Evolutionary conservation across 73 alveolate genomes (phyloP).

Genomic region (Symbiodinium pilosum): DNA sequence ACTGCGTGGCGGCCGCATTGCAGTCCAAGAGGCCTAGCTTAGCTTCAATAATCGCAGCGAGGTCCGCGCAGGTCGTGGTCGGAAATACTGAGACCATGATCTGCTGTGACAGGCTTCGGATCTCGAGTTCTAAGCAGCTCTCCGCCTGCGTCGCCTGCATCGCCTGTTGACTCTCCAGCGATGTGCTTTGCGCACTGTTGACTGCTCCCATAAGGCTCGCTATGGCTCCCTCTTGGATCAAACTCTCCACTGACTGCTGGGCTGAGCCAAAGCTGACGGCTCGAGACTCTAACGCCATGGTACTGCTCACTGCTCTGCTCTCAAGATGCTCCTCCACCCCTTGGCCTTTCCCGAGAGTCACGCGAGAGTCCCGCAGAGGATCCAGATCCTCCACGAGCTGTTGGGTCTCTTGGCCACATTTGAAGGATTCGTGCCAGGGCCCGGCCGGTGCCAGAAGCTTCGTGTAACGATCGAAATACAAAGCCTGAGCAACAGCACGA

Average conservation of each 20-base stretch:
- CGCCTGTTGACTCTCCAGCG: neutral
- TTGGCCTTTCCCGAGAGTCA: conserved; percentile 38
- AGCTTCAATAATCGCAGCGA: neutral
- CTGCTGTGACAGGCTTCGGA: conserved; percentile 15
- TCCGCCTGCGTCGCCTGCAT: neutral
- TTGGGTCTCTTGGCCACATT: neutral
- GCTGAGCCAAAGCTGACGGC: neutral
- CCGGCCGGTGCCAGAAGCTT: conserved; percentile 72
- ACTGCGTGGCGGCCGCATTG: too few relatives aligned
- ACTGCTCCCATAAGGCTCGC: too few relatives aligned
- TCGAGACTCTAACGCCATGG: neutral
- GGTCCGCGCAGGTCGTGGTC: neutral
- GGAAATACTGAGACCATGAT: neutral
- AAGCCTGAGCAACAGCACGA: conserved; percentile 7
- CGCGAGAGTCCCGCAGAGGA: conserved; percentile 72
- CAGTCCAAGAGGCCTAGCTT: too few relatives aligned
- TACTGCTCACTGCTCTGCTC: neutral
- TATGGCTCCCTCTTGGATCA: too few relatives aligned
- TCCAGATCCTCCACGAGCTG: conserved; percentile 24
- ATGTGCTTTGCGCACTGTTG: too few relatives aligned
- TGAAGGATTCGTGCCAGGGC: neutral
- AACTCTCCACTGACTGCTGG: neutral
- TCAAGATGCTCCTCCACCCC: too few relatives aligned
- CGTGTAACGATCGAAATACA: conserved; percentile 93
- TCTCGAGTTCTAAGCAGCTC: conserved; percentile 8